Evolutionary conservation across 1,284 basidiomycete species (phyloP).

Genomic region (Moesziomyces aphidis): DNA sequence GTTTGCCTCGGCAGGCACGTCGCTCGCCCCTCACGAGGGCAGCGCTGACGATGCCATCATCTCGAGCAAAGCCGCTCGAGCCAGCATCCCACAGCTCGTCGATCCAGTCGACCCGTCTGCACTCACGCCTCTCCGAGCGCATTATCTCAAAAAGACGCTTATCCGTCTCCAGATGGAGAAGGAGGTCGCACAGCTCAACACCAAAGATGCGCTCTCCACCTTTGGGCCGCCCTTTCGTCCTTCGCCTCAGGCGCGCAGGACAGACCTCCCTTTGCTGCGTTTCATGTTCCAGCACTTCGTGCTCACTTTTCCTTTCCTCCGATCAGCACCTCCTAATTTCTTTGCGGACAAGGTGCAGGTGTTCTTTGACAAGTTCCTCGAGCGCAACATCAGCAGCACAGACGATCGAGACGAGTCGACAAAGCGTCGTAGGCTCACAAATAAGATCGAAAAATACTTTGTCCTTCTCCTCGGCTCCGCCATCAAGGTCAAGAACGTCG

Average conservation of each 20-base stretch:
- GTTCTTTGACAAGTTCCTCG: slow-evolving; percentile 63
- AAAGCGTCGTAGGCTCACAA: slow-evolving; percentile 50
- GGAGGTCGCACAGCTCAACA: slow-evolving; percentile 54
- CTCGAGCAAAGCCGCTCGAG: slow-evolving; percentile 35
- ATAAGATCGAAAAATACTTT: slow-evolving; percentile 55
- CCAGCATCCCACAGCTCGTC: slow-evolving; percentile 33
- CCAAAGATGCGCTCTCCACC: slow-evolving; percentile 61
- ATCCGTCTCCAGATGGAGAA: slow-evolving; percentile 83
- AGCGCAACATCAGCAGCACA: slow-evolving; percentile 59
- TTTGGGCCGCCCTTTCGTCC: slow-evolving; percentile 66
- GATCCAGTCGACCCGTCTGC: slow-evolving; percentile 33
- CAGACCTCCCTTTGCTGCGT: slow-evolving; percentile 60
- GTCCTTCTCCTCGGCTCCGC: slow-evolving; percentile 60
- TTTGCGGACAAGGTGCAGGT: slow-evolving; percentile 66
- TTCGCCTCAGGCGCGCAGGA: slow-evolving; percentile 35
- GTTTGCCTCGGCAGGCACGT: slow-evolving; percentile 48
- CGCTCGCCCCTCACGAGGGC: slow-evolving; percentile 25
- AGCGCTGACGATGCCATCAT: slow-evolving; percentile 17
- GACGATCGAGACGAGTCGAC: slow-evolving; percentile 56
- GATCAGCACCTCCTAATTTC: slow-evolving; percentile 64
- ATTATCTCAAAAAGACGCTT: slow-evolving; percentile 95
- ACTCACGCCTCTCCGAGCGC: slow-evolving; percentile 87
- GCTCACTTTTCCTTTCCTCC: slow-evolving; percentile 65
- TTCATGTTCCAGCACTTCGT: slow-evolving; percentile 67
- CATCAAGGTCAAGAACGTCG: slow-evolving; percentile 48